A percentile compares a stretch with the other conserved stretches of the same genome.
These are phyloP conservation scores for Candida sanyaensis DNA, from an alignment of 1,139 yeast genomes.

Conservation along the genomic window DNA sequence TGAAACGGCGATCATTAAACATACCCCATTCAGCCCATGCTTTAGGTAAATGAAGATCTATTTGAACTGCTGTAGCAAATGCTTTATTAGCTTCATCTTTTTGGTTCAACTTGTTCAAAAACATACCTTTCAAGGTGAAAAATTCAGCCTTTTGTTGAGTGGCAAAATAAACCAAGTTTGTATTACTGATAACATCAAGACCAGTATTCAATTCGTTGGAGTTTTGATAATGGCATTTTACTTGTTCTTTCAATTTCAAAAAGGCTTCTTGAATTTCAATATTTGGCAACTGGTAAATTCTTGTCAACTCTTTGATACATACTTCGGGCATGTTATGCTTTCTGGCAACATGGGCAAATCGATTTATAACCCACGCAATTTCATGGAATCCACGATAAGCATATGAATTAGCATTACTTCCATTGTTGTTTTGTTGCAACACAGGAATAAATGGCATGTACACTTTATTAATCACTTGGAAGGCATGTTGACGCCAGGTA, in stretches of 20 bases:
- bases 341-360: slow-evolving; percentile 98
- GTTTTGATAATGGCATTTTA: slow-evolving; percentile 94
- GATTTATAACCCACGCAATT: slow-evolving; percentile 97
- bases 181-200: slow-evolving; percentile 92
- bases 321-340: slow-evolving; percentile 97
- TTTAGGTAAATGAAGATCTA: slow-evolving; percentile 89
- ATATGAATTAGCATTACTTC: slow-evolving; percentile 79
- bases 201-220: slow-evolving; percentile 88
- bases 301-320: slow-evolving; percentile 87
- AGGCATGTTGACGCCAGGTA: slow-evolving; percentile 98
- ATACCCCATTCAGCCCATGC: slow-evolving; percentile 99
- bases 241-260: slow-evolving; percentile 92
- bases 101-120: slow-evolving; percentile 84
- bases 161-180: slow-evolving; percentile 93
- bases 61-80: slow-evolving; percentile 95
- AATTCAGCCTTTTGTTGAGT: slow-evolving; percentile 98
- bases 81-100: slow-evolving; percentile 97
- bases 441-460: slow-evolving; percentile 92
- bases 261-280: slow-evolving; percentile 99
- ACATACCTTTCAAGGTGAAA: slow-evolving; percentile 97
- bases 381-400: slow-evolving; percentile 98
- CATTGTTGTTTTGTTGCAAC: slow-evolving; percentile 72
- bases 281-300: slow-evolving; percentile 93
- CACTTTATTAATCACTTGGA: slow-evolving; percentile 93
- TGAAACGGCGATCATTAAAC: slow-evolving; percentile 86